Evolutionary conservation across 257 asterid species (phyloP).

Genomic region (Solanum dulcamara): DNA sequence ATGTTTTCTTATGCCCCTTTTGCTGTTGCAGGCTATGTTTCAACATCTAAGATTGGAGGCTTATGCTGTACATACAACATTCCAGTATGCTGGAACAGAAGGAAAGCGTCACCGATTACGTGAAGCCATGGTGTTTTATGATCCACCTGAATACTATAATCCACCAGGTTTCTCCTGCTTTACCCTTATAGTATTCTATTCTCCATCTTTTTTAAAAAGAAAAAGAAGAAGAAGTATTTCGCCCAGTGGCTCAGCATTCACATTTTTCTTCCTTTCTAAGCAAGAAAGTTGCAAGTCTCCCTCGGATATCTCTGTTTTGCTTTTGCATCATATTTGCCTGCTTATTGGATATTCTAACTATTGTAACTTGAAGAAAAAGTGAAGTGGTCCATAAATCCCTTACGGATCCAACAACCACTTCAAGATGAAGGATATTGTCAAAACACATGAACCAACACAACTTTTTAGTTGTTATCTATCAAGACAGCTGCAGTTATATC

Average conservation of each 20-base stretch:
- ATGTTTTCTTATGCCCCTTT: not conserved
- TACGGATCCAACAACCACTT: not conserved
- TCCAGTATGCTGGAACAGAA: constrained; percentile 93
- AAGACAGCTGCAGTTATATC: not conserved
- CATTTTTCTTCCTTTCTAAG: not conserved
- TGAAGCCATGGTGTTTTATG: constrained; percentile 85
- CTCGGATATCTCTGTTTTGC: not conserved
- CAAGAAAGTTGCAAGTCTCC: not conserved
- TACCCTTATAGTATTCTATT: not conserved
- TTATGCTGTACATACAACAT: constrained; percentile 95
- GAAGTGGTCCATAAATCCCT: not conserved
- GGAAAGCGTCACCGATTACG: constrained; percentile 98
- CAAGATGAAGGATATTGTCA: not conserved
- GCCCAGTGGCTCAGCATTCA: not conserved
- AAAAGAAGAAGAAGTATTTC: not conserved
- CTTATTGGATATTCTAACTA: not conserved
- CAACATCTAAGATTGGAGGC: constrained; percentile 84
- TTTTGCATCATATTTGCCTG: not conserved
- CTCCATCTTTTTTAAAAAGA: not conserved
- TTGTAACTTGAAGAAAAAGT: not conserved
- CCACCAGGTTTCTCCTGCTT: constrained; percentile 49
- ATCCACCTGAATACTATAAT: constrained; percentile 84
- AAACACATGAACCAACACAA: not conserved
- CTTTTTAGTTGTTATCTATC: not conserved
- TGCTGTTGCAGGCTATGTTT: constrained; percentile 54